A percentile compares a stretch with the other conserved stretches of the same genome.
phyloP scores from a whole-genome alignment of 176 grass and related monocot species.

The Oryza officinalis region DNA sequence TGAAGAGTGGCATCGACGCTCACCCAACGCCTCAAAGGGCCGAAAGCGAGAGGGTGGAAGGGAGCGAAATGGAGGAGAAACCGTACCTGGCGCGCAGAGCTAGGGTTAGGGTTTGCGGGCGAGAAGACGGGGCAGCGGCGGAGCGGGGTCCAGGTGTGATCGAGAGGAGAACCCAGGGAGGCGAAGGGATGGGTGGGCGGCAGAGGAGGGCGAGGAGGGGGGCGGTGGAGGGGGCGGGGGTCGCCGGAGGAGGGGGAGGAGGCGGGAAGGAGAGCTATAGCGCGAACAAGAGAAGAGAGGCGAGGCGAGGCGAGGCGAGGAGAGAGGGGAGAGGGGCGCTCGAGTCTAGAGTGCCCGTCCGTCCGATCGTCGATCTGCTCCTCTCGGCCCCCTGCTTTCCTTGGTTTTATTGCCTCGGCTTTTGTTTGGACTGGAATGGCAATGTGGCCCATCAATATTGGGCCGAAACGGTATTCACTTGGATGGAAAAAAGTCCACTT shows the following conservation, averaged over 20 bases:
- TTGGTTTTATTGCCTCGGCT: too few species aligned
- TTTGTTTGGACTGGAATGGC: too few species aligned
- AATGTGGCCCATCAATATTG: too few species aligned
- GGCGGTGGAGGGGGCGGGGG: neutral
- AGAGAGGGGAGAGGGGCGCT: too few species aligned
- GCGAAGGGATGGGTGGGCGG: neutral
- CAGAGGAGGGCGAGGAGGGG: neutral
- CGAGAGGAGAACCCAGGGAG: neutral
- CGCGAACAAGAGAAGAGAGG: neutral
- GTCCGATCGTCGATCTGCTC: too few species aligned
- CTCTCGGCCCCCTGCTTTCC: too few species aligned
- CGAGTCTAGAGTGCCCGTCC: too few species aligned
- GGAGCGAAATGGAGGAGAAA: neutral
- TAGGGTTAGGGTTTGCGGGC: constrained; percentile 67
- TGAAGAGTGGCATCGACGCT: neutral
- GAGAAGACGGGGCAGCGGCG: neutral
- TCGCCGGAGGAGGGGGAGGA: constrained; percentile 25
- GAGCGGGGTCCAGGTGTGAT: neutral
- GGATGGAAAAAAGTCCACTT: too few species aligned
- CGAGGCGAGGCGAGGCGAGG: neutral
- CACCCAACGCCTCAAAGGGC: neutral
- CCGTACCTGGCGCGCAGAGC: constrained; percentile 33
- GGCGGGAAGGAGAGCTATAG: constrained; percentile 43
- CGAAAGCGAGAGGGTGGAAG: neutral
- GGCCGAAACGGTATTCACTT: too few species aligned